Conservation (phyloP, 495 filamentous ascomycete genomes). For the Penicillium fimorum region DNA sequence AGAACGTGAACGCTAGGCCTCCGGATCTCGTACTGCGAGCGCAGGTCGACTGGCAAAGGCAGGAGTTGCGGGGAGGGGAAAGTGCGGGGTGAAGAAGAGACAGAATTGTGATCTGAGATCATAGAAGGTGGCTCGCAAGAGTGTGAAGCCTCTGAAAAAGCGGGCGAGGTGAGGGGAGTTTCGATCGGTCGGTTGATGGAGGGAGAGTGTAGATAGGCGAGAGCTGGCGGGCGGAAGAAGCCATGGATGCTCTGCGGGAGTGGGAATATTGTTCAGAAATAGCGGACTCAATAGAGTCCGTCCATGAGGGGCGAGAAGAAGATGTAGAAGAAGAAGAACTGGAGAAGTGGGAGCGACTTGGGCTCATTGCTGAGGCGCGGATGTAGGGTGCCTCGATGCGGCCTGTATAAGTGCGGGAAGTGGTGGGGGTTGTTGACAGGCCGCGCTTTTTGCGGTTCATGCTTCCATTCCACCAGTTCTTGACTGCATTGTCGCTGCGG, state of each 20-base stretch:
- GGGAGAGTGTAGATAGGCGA: conserved; percentile 46
- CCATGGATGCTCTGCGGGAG: conserved; percentile 32
- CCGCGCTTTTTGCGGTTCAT: conserved; percentile 70
- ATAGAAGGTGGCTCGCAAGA: conserved; percentile 67
- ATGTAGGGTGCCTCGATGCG: conserved; percentile 44
- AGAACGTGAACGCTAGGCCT: conserved; percentile 31
- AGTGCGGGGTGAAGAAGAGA: conserved; percentile 55
- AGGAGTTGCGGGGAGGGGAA: conserved; percentile 44
- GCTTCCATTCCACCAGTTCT: conserved; percentile 99
- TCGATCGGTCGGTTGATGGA: conserved; percentile 52
- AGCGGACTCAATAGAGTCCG: conserved; percentile 24
- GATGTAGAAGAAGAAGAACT: conserved; percentile 25
- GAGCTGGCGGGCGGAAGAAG: conserved; percentile 39
- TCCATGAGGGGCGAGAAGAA: conserved; percentile 31
- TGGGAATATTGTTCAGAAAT: conserved; percentile 17
- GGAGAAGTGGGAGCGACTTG: conserved; percentile 35
- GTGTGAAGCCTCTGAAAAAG: conserved; percentile 57
- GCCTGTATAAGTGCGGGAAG: conserved; percentile 41
- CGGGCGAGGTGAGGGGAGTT: conserved; percentile 69
- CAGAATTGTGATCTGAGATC: conserved; percentile 66
- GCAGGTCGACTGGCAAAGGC: conserved; percentile 37
- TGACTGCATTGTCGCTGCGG: conserved; percentile 95
- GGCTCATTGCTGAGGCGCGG: conserved; percentile 38
- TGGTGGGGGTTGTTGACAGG: conserved; percentile 41
- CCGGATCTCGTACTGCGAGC: conserved; percentile 35